phyloP scores from a whole-genome alignment of 768 basidiomycete genomes.

The Termitomyces sp. region DNA sequence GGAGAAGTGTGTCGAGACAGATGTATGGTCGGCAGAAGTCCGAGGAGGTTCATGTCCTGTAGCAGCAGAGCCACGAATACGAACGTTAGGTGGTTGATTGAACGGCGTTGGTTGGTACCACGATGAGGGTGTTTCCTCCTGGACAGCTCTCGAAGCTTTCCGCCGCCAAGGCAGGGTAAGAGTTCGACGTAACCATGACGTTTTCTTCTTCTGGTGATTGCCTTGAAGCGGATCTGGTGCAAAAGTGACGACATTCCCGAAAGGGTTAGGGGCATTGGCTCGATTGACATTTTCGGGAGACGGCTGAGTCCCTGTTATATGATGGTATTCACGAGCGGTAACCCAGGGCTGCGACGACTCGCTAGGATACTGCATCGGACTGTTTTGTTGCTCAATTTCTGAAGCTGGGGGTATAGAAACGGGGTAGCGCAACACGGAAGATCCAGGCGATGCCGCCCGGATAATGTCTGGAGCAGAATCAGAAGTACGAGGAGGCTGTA shows the following conservation, averaged over 20 bases:
- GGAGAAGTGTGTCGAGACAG: slow-evolving; percentile 27
- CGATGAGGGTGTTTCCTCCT: slow-evolving; percentile 9
- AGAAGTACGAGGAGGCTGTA: not conserved
- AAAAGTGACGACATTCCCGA: not conserved
- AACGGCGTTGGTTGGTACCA: slow-evolving; percentile 24
- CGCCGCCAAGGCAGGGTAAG: slow-evolving; percentile 24
- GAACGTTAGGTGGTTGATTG: slow-evolving; percentile 5
- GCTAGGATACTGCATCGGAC: slow-evolving; percentile 13
- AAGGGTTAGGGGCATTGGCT: not conserved
- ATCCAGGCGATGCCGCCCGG: slow-evolving; percentile 10
- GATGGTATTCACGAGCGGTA: slow-evolving; percentile 26
- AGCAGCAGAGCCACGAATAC: slow-evolving; percentile 15
- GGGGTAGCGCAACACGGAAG: slow-evolving; percentile 22
- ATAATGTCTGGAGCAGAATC: not conserved
- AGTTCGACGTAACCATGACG: slow-evolving; percentile 34
- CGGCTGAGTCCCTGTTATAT: slow-evolving; percentile 17
- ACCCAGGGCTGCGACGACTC: slow-evolving; percentile 30
- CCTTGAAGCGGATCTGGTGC: slow-evolving; percentile 14
- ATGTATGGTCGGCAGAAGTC: slow-evolving; percentile 17
- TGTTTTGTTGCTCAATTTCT: slow-evolving; percentile 19
- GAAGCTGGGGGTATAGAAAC: slow-evolving; percentile 27
- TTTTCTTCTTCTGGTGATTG: slow-evolving; percentile 26
- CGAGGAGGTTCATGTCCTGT: slow-evolving; percentile 12
- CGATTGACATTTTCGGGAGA: slow-evolving; percentile 8
- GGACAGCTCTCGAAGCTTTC: slow-evolving; percentile 9